Base-by-base conservation (phyloP, 331 rosid genomes). In the Malus hybrid region DNA sequence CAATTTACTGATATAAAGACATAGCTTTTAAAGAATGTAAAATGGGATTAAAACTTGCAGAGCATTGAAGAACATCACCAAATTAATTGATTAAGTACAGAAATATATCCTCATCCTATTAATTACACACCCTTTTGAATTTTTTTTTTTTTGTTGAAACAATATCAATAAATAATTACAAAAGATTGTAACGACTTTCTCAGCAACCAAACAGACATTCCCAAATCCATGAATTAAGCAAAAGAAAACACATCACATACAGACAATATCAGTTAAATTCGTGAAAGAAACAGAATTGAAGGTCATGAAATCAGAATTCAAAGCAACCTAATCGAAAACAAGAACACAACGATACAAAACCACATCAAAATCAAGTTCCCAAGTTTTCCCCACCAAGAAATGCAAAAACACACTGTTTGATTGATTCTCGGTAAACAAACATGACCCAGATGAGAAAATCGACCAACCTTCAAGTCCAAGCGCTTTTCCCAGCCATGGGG, bases 401-500 rank as follows among this genome's bases (percentile, higher is more conserved):
- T 14, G 36, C 16, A n/a, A 46, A 27, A 42, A 72, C 36, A 39
- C 10, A 15, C 54, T 66, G n/a, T 32, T 27, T 7, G 24, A 10
- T 10, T 57, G 8, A 82, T 85, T 81, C 55, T 34, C 69, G 52
- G 60, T 50, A 80, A 87, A 81, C 63, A 84, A 76, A 55, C 64
- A 52, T 18, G 67, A 72, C 76, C 33, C 61, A 76, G 29, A n/a
- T 46, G 65, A 67, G 66, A 54, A 62, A 81, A 55, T 20, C 0
- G n/a, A 79, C 72, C 9, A 65, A 95, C 99, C 99, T 95, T 88
- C 71, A 95, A 89, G 88, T 95, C 99, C 29, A 95, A 83, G 19
- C 93, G 89, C 76, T 87, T 95, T 57, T 92, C 99, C 93, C 97
- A 95, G 72, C 98, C 99, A 79, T 2, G 81, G 5, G 99, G 99